phyloP scores from a whole-genome alignment of 2,329 filamentous ascomycete species.

The Magnaporthiopsis poae region DNA sequence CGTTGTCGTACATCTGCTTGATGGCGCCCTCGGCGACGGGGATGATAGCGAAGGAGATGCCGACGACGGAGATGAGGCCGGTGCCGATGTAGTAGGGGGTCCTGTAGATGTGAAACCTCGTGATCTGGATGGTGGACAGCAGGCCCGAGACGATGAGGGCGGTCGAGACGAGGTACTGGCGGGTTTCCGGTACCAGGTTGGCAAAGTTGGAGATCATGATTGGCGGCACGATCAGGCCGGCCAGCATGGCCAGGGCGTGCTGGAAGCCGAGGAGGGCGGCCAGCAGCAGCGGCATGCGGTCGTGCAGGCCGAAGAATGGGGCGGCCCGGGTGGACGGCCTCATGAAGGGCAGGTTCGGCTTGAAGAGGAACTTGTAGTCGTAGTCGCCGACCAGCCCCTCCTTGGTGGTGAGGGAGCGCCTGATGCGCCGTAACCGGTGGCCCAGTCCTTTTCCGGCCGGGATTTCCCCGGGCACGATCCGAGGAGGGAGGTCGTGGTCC shows the following conservation, averaged over 20 bases:
- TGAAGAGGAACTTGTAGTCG: constrained; percentile 84
- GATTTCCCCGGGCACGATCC: constrained; percentile 33
- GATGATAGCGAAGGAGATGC: constrained; percentile 69
- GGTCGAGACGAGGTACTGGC: constrained; percentile 71
- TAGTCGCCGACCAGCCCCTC: constrained; percentile 76
- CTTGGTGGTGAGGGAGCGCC: constrained; percentile 42
- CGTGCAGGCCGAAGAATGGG: constrained; percentile 77
- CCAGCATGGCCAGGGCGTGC: constrained; percentile 68
- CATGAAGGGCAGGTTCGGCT: constrained; percentile 73
- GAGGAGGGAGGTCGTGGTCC: constrained; percentile 38
- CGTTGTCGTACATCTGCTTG: constrained; percentile 66
- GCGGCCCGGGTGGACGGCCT: constrained; percentile 47
- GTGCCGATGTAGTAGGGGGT: constrained; percentile 69
- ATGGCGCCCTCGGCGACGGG: constrained; percentile 63
- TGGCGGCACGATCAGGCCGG: constrained; percentile 67
- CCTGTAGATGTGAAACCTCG: constrained; percentile 60
- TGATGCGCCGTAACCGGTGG: constrained; percentile 22
- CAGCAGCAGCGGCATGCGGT: constrained; percentile 65
- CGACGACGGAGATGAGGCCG: constrained; percentile 42
- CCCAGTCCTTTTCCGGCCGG: constrained; percentile 22
- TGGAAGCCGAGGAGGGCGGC: constrained; percentile 69
- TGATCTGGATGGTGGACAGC: constrained; percentile 67
- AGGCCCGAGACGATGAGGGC: constrained; percentile 70
- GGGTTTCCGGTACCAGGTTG: constrained; percentile 49
- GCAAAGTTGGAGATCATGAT: constrained; percentile 60